A percentile compares a stretch with the other conserved stretches of the same genome.
Conservation (phyloP, 2,329 filamentous ascomycete species). For the Botrytis sinoallii region DNA sequence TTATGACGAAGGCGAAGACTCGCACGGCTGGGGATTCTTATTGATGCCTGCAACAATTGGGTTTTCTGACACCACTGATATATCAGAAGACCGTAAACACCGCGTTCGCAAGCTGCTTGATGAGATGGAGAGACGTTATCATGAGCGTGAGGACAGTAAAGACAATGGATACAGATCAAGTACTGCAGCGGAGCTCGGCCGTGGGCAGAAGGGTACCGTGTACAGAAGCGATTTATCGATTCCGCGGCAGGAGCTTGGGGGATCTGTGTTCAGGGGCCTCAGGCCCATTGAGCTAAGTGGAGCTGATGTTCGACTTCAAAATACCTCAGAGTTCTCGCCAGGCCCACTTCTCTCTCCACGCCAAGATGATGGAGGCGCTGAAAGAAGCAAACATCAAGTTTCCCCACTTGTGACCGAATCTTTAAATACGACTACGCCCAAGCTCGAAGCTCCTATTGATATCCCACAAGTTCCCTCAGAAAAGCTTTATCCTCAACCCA, state of each 20-base stretch:
- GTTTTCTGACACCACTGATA: constrained; percentile 10
- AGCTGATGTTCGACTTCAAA: neutral
- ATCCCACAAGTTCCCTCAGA: neutral
- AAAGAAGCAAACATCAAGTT: neutral
- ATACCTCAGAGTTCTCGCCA: neutral
- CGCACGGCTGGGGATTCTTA: constrained; percentile 7
- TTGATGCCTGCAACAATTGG: constrained; percentile 16
- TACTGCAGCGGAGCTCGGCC: neutral
- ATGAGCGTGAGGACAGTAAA: neutral
- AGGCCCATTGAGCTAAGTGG: neutral
- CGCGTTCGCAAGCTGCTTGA: constrained; percentile 14
- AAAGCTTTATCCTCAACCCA: neutral
- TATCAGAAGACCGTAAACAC: constrained; percentile 15
- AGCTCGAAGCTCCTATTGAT: neutral
- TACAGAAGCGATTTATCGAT: neutral
- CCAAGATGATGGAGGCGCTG: neutral
- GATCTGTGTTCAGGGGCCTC: neutral
- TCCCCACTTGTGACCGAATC: neutral
- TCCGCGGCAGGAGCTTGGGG: constrained; percentile 3
- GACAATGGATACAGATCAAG: neutral
- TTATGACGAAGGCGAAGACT: constrained; percentile 17
- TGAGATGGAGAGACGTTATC: constrained; percentile 11
- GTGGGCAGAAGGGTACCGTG: neutral
- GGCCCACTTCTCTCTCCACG: neutral
- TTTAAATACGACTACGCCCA: neutral